Evolutionary conservation across 306 rosid genomes (phyloP).

Genomic region (Cucurbita argyrosperma): DNA sequence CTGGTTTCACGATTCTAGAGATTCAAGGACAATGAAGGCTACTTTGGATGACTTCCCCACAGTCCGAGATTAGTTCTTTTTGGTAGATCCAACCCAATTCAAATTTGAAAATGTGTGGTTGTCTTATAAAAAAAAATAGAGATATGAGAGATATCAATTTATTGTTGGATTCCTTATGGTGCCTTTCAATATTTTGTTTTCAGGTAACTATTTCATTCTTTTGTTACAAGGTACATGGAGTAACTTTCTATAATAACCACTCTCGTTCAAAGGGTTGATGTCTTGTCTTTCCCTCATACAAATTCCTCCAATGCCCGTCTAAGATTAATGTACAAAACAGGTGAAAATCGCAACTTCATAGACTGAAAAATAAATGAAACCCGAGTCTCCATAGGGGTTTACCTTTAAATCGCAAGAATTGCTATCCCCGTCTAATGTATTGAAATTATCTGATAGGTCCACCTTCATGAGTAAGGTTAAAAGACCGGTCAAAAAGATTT

Average conservation of each 20-base stretch:
- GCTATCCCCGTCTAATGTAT: conserved; percentile 16
- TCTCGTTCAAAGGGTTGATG: neutral
- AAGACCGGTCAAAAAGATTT: neutral
- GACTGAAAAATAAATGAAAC: neutral
- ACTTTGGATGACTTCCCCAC: neutral
- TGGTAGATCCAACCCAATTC: neutral
- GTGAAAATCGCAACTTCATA: neutral
- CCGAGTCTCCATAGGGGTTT: conserved; percentile 4
- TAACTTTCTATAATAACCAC: neutral
- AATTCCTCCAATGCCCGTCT: neutral
- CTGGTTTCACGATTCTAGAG: neutral
- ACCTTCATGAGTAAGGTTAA: conserved; percentile 33
- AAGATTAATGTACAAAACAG: neutral
- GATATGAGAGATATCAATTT: too few relatives aligned
- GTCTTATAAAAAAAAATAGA: neutral
- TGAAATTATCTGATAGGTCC: conserved; percentile 23
- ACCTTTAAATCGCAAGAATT: conserved; percentile 68
- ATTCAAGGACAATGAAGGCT: neutral
- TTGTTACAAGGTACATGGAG: neutral
- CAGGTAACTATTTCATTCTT: neutral
- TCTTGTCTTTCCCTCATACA: neutral
- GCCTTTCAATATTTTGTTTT: neutral
- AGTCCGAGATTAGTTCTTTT: neutral
- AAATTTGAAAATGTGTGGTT: neutral
- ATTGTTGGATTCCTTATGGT: neutral